These are phyloP conservation scores for Arabidopsis thaliana DNA, from an alignment of 345 rosid species.

Conservation along the genomic window DNA sequence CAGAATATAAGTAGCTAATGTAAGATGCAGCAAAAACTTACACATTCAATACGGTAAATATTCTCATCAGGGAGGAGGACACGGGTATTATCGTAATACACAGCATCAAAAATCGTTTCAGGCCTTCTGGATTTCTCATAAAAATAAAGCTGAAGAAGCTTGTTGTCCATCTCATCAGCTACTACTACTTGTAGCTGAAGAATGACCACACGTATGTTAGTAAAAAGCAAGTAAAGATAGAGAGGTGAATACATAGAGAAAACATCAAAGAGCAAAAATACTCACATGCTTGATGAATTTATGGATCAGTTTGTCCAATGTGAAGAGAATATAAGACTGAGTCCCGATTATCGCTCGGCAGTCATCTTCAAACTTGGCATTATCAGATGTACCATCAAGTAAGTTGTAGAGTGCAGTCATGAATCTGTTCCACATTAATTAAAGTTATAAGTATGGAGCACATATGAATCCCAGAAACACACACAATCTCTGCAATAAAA, in stretches of 20 bases:
- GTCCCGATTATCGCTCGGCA: constrained; percentile 92
- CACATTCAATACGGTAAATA: constrained; percentile 87
- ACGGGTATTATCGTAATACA: constrained; percentile 77
- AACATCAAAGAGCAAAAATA: not conserved
- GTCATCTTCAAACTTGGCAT: constrained; percentile 89
- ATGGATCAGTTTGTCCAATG: constrained; percentile 86
- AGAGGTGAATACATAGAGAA: not conserved
- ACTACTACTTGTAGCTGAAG: constrained; percentile 80
- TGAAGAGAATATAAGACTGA: constrained; percentile 84
- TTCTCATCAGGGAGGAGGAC: constrained; percentile 82
- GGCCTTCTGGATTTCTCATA: constrained; percentile 77
- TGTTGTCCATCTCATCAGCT: constrained; percentile 83
- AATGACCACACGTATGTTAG: not conserved
- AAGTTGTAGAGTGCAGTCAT: constrained; percentile 82
- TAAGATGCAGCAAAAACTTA: constrained; percentile 48
- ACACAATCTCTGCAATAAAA: not conserved
- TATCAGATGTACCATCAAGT: constrained; percentile 88
- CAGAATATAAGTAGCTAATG: constrained; percentile 11
- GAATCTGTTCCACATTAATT: constrained; percentile 54
- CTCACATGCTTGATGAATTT: constrained; percentile 83
- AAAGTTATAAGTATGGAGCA: not conserved
- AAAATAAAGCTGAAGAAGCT: constrained; percentile 79
- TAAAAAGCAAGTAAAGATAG: not conserved
- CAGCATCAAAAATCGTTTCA: constrained; percentile 63
- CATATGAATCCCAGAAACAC: not conserved